Conservation (phyloP, 805 yeast genomes). For the Saccharomycopsis fermentans region DNA sequence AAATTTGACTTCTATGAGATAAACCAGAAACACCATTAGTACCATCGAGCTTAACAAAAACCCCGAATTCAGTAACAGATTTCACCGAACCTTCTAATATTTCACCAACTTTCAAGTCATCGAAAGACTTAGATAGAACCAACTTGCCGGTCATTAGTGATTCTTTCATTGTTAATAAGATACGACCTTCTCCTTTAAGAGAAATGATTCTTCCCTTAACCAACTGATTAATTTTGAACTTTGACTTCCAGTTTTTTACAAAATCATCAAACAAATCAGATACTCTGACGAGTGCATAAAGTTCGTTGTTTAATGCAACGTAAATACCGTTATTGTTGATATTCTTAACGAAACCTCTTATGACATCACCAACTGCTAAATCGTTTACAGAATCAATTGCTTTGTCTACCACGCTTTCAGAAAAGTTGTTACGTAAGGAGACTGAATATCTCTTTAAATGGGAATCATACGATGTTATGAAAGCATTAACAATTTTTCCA, state of each 20-base stretch:
- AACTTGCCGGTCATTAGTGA: constrained; percentile 68
- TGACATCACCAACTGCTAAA: constrained; percentile 57
- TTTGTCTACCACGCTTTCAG: constrained; percentile 36
- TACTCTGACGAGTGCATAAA: constrained; percentile 73
- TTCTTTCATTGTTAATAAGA: constrained; percentile 71
- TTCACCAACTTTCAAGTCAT: constrained; percentile 61
- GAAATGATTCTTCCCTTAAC: constrained; percentile 65
- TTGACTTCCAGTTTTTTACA: constrained; percentile 81
- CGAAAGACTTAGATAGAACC: constrained; percentile 46
- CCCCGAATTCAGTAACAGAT: constrained; percentile 80
- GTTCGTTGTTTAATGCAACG: constrained; percentile 59
- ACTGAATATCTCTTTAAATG: constrained; percentile 46
- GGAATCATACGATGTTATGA: constrained; percentile 31
- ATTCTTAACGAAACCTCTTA: constrained; percentile 72
- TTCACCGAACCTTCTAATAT: constrained; percentile 69
- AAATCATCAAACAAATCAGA: constrained; percentile 73
- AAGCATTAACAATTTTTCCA: constrained; percentile 49
- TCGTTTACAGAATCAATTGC: constrained; percentile 40
- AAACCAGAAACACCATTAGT: constrained; percentile 71
- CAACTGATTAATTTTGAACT: constrained; percentile 57
- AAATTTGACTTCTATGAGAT: constrained; percentile 77
- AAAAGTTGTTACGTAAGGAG: constrained; percentile 42
- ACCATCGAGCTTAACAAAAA: constrained; percentile 71
- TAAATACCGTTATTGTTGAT: constrained; percentile 69
- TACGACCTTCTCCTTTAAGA: constrained; percentile 50